Conservation (phyloP, 2,329 filamentous ascomycete genomes). For the Periconia sp. region DNA sequence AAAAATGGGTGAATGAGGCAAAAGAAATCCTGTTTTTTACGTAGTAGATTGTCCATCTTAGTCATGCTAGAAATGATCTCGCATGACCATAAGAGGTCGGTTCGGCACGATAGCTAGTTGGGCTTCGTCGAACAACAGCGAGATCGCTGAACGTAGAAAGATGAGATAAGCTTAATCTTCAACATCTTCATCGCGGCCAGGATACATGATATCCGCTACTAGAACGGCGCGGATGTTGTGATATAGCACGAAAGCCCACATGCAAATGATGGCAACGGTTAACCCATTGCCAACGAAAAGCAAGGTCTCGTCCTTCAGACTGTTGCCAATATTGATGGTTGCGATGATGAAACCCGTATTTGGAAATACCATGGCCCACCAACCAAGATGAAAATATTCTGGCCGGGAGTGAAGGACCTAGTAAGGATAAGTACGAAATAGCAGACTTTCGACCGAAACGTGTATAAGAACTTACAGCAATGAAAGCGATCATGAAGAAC, state of each 20-base stretch:
- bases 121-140: not conserved
- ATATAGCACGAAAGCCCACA: constrained; percentile 62
- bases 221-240: constrained; percentile 59
- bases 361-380: constrained; percentile 64
- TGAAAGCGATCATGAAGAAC: constrained; percentile 58
- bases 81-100: not conserved
- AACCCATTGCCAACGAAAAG: constrained; percentile 52
- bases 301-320: constrained; percentile 42
- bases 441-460: too few relatives aligned
- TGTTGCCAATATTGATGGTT: constrained; percentile 49
- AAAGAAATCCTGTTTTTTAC: too few relatives aligned
- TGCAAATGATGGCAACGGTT: constrained; percentile 58
- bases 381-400: constrained; percentile 65
- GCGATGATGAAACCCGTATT: constrained; percentile 52
- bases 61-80: too few relatives aligned
- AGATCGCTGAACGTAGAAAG: not conserved
- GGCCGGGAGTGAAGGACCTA: constrained; percentile 41
- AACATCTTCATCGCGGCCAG: constrained; percentile 65
- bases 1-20: too few relatives aligned
- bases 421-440: constrained; percentile 10
- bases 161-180: constrained; percentile 39
- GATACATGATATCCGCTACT: constrained; percentile 61
- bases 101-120: not conserved
- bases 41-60: too few relatives aligned
- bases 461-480: constrained; percentile 43